Conservation (phyloP, 805 yeast species). For the Candida adriatica region DNA sequence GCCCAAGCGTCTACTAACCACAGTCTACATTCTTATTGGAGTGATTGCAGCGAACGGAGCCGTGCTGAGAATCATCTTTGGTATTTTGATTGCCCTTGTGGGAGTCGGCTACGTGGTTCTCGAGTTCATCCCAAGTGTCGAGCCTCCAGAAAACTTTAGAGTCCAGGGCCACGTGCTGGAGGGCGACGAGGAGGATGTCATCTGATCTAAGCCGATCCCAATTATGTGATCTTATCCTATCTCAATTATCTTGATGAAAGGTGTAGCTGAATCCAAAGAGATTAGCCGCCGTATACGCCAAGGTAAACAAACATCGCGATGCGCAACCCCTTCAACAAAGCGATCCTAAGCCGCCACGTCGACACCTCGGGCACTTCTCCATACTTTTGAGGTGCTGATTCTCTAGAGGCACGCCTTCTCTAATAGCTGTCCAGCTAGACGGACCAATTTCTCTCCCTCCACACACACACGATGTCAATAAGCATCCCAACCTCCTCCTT, state of each 20-base stretch:
- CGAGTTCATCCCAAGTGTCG: constrained; percentile 68
- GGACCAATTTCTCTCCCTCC: no score
- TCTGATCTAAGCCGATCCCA: constrained; percentile 4
- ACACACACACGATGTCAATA: constrained; percentile 1
- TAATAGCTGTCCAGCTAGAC: no score
- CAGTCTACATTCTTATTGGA: constrained; percentile 47
- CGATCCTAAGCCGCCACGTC: background rate
- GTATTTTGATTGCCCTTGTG: constrained; percentile 46
- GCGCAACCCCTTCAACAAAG: background rate
- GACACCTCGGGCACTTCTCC: no score
- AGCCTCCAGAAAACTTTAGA: constrained; percentile 80
- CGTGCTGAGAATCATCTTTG: constrained; percentile 49
- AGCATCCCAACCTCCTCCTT: constrained; percentile 33
- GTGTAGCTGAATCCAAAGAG: no score
- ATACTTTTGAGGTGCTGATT: no score
- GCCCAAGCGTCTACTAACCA: background rate
- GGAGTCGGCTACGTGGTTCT: constrained; percentile 56
- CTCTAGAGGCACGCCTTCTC: no score
- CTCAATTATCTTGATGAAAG: no score
- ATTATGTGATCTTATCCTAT: background rate
- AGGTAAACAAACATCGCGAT: no score
- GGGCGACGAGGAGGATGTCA: constrained; percentile 31
- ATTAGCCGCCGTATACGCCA: no score
- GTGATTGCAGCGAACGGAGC: constrained; percentile 43
- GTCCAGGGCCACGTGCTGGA: constrained; percentile 36